Base-by-base conservation (phyloP, 805 yeast genomes). In the Ogataea nonfermentans region DNA sequence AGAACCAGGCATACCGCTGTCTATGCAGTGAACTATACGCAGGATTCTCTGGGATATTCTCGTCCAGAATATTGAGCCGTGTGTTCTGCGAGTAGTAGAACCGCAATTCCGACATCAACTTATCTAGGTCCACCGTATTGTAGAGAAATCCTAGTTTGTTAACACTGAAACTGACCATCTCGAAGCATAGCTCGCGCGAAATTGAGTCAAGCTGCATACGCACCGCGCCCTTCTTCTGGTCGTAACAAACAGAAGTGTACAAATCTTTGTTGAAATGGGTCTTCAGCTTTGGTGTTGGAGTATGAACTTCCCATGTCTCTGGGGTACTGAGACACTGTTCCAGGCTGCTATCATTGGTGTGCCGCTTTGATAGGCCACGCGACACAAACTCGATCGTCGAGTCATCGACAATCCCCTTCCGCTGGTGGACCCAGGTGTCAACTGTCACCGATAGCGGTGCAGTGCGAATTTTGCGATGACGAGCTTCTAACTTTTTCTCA, bases 341-440 rank as follows among this genome's bases (percentile, higher is more conserved):
- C 13, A 9, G 10, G 15, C 15, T 15, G 14, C 11, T 12, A 5
- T 27, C 29, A 14, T 22, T 22, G n/a, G n/a, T 10, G 5, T 19
- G 14, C 25, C 32, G 20, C 14, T 32, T 24, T 3, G 35, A 32
- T 4, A 35, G 32, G 10, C 31, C 31, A 9, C 38, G 15, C 4
- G 38, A 35, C 9, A 35, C 16, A 14, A 13, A 35, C 25, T 35
- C 27, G n/a, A 35, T 35, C 11, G 24, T 22, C 9, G 14, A n/a
- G 22, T 12, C 35, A 17, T 32, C 22, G 8, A 22, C 22, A 11
- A 9, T 23, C 11, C 16, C 16, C 19, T 19, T 20, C 14, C 17
- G 15, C 15, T 9, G 15, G 9, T 25, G 13, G 15, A 12, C 9
- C 15, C 29, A 12, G 9, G 29, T 25, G 13, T 25, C 22, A 8